Percentiles rank a stretch among this genome's conserved stretches.
phyloP scores from a whole-genome alignment of 305 asterid species.

The Solanum aculeatissimum region DNA sequence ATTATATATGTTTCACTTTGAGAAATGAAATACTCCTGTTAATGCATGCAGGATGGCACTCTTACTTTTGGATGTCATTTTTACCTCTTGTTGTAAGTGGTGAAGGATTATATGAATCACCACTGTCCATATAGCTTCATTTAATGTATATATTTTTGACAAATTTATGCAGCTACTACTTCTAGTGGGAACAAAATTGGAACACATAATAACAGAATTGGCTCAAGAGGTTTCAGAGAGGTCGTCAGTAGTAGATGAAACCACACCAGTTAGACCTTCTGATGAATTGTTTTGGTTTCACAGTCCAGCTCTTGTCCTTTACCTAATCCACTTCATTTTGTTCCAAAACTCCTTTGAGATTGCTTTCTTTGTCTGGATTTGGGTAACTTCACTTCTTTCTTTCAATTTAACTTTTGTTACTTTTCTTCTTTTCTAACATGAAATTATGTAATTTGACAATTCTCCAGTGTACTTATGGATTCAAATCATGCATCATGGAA shows the following conservation, averaged over 20 bases:
- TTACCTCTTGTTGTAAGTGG: conserved; percentile 61
- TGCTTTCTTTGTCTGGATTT: conserved; percentile 83
- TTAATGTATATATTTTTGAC: not conserved
- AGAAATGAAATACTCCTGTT: not conserved
- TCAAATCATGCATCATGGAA: conserved; percentile 72
- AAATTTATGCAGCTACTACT: conserved; percentile 47
- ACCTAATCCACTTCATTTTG: conserved; percentile 84
- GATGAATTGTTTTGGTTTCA: conserved; percentile 84
- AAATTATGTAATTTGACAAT: not conserved
- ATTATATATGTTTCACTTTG: not conserved
- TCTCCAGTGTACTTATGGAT: conserved; percentile 45
- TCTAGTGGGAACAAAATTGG: conserved; percentile 75
- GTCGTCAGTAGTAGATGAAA: conserved; percentile 11
- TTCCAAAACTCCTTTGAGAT: conserved; percentile 89
- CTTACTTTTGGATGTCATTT: conserved; percentile 86
- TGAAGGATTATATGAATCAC: not conserved
- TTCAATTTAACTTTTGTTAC: not conserved
- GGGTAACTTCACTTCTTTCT: conserved; percentile 33
- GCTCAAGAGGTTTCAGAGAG: conserved; percentile 46
- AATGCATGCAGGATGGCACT: conserved; percentile 73
- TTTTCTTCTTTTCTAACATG: not conserved
- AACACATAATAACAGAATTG: conserved; percentile 63
- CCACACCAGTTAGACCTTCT: conserved; percentile 38
- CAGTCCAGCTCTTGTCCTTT: conserved; percentile 50
- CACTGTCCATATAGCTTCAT: not conserved